These are phyloP conservation scores for Aphanomyces astaci DNA, from an alignment of 352 stramenopile genomes.

Conservation along the genomic window DNA sequence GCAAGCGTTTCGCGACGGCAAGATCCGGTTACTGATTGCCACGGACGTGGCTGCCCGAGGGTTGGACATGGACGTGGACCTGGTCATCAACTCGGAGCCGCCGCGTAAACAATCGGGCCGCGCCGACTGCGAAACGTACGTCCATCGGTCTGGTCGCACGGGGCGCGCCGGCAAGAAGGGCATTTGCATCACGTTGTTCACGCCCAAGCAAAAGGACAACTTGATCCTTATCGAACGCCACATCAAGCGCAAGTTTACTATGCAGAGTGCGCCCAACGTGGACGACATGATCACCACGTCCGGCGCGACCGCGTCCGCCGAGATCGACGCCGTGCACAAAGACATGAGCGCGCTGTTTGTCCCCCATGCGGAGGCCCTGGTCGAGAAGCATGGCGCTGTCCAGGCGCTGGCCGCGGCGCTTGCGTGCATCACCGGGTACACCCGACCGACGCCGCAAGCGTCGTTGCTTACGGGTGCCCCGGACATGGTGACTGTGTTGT, in stretches of 20 bases:
- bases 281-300: constrained; percentile 84
- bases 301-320: constrained; percentile 69
- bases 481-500: constrained; percentile 85
- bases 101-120: constrained; percentile 68
- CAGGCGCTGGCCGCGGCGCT: constrained; percentile 72
- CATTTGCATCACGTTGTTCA: constrained; percentile 96
- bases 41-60: constrained; percentile 95
- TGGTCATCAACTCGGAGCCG: constrained; percentile 95
- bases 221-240: constrained; percentile 79
- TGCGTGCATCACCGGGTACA: constrained; percentile 88
- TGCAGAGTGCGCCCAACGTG: constrained; percentile 67
- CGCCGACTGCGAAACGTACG: constrained; percentile 95
- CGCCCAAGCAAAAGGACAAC: constrained; percentile 60
- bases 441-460: constrained; percentile 53
- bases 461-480: constrained; percentile 86
- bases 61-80: constrained; percentile 96
- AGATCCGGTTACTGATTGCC: constrained; percentile 92
- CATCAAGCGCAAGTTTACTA: constrained; percentile 86
- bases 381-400: constrained; percentile 50
- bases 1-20: constrained; percentile 93
- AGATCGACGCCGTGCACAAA: constrained; percentile 74
- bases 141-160: constrained; percentile 96
- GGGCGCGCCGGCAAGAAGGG: constrained; percentile 94
- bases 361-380: constrained; percentile 53
- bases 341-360: constrained; percentile 71